These are phyloP conservation scores for Pythium brachiatum DNA, from an alignment of 352 stramenopile species.

Conservation along the genomic window DNA sequence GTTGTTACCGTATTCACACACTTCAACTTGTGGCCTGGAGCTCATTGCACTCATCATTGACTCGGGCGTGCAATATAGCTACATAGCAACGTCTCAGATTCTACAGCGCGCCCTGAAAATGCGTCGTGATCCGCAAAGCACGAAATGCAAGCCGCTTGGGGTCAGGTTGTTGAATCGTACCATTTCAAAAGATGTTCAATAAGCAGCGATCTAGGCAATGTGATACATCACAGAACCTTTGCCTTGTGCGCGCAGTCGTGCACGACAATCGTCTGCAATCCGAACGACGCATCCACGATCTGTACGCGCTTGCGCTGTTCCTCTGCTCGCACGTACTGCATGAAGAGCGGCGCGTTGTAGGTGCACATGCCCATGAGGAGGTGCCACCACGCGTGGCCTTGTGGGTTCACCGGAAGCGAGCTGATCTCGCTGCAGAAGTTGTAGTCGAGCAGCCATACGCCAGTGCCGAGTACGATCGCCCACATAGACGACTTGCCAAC, in stretches of 20 bases:
- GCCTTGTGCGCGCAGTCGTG: constrained; percentile 15
- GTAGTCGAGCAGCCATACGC: constrained; percentile 74
- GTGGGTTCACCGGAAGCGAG: constrained; percentile 61
- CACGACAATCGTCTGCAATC: constrained; percentile 63
- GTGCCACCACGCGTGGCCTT: constrained; percentile 84
- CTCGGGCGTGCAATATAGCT: too few species aligned
- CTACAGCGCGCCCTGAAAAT: too few species aligned
- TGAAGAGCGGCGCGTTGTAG: constrained; percentile 78
- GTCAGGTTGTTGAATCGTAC: too few species aligned
- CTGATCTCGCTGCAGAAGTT: constrained; percentile 58
- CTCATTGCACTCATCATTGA: too few species aligned
- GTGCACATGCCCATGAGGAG: constrained; percentile 76
- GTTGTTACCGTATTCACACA: too few species aligned
- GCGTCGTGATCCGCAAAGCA: too few species aligned
- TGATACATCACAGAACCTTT: constrained; percentile 12
- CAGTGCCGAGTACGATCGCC: constrained; percentile 55
- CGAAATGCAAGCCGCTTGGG: too few species aligned
- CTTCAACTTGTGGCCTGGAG: too few species aligned
- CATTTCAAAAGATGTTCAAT: too few species aligned
- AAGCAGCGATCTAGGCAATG: not conserved
- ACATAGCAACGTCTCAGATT: too few species aligned
- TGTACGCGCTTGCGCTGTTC: constrained; percentile 54
- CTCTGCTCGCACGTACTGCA: constrained; percentile 79
- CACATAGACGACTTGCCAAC: constrained; percentile 57
- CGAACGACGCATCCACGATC: constrained; percentile 35